Conservation (phyloP, 306 rosid species). For the Dryas octopetala region DNA sequence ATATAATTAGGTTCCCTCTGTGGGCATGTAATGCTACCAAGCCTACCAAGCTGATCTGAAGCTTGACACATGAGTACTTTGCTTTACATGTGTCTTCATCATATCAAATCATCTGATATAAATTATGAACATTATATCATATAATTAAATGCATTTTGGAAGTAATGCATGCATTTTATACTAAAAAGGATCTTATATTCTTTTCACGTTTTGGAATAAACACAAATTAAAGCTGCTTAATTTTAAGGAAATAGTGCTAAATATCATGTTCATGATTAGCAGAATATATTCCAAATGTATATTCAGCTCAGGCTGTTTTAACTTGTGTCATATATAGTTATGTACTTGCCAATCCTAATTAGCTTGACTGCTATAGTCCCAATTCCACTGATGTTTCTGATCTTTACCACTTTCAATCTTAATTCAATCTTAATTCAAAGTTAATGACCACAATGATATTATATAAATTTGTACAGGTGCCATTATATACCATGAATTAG, state of each 20-base stretch:
- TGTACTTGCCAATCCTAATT: background rate
- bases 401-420: background rate
- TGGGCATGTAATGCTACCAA: slow-evolving; percentile 39
- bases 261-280: background rate
- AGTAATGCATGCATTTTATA: background rate
- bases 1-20: slow-evolving; percentile 8
- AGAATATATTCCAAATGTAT: slow-evolving; percentile 4
- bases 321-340: background rate
- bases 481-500: background rate
- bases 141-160: background rate
- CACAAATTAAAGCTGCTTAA: background rate
- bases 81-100: slow-evolving; percentile 34
- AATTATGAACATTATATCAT: slow-evolving; percentile 5
- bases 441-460: background rate
- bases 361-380: background rate
- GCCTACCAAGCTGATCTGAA: slow-evolving; percentile 14
- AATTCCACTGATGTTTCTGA: background rate
- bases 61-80: slow-evolving; percentile 41
- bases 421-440: slow-evolving; percentile 1
- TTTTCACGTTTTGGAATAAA: slow-evolving; percentile 17
- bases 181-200: slow-evolving; percentile 7
- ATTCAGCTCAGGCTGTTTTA: slow-evolving; percentile 2
- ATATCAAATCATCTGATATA: slow-evolving; percentile 13
- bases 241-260: background rate
- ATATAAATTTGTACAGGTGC: too few species aligned